Base-by-base conservation (phyloP, 2,329 filamentous ascomycete genomes). In the Epichloe aotearoae region DNA sequence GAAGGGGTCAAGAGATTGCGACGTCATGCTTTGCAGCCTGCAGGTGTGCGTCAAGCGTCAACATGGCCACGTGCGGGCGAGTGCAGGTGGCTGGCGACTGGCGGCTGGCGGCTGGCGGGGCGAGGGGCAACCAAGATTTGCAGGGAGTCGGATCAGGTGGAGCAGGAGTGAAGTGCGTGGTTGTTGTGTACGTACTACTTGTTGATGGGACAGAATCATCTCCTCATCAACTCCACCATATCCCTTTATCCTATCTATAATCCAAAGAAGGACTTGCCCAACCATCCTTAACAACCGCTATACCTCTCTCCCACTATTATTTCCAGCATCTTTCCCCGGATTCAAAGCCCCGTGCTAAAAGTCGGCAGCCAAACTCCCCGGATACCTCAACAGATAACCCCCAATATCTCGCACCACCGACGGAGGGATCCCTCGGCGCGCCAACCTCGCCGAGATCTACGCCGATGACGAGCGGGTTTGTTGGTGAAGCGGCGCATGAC, bases 271-370 rank as follows among this genome's bases (percentile, higher is more conserved):
- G 75, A 17, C 79, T 83, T 55, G 73, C 59, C 82, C 82, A 86
- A 62, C 83, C 79, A 58, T 83, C 80, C 54, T 73, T 65, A 17
- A 85, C 66, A 23, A 86, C 64, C 2, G 76, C 74, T 30, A 60
- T 86, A 85, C 12, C 73, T 72, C 68, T 86, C 8, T 30, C 3
- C 8, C 82, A 34, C 66, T 69, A 46, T 67, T 72, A 61, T 81
- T 72, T 38, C 74, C 68, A 52, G 72, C 72, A 10, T 80, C 77
- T 64, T 86, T 85, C 45, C 78, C 70, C 39, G 82, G 78, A 65
- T 85, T 85, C 56, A 85, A 61, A 15, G 82, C 82, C 83, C 82
- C 86, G 64, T 85, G 86, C 6, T 77, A 82, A 67, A 82, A 83
- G 57, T 84, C 81, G 10, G 77, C 78, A 57, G 83, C 79, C 47